Percentiles rank a stretch among this genome's conserved stretches.
Evolutionary conservation across 108 stramenopile genomes (phyloP).

Genomic region (Hondaea fermentalgiana): DNA sequence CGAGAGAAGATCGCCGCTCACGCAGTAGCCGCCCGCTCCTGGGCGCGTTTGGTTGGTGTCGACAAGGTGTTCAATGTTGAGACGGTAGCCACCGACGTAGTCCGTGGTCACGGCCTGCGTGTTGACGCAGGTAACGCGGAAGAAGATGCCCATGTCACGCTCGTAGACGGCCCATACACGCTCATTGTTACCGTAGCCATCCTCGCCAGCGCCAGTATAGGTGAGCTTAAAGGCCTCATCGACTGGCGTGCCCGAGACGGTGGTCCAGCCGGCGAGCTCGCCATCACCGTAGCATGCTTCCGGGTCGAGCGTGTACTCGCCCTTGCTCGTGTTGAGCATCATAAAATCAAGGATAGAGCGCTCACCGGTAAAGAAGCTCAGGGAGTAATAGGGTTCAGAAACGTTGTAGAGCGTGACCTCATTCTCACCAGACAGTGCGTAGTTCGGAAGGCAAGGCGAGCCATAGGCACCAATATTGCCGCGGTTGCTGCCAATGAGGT

Average conservation of each 20-base stretch:
- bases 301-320: not conserved
- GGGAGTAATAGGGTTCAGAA: too few relatives aligned
- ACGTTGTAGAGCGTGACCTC: not conserved
- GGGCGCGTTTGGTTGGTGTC: not conserved
- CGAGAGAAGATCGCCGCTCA: not conserved
- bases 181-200: not conserved
- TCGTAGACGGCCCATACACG: not conserved
- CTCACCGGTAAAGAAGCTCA: not conserved
- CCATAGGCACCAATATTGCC: not conserved
- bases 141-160: not conserved
- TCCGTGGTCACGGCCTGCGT: not conserved
- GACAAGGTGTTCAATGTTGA: not conserved
- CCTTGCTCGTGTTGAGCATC: not conserved
- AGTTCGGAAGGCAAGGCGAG: not conserved
- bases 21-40: not conserved
- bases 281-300: not conserved
- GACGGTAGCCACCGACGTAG: not conserved
- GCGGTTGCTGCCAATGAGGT: not conserved
- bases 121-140: not conserved
- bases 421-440: not conserved
- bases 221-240: not conserved
- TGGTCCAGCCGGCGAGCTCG: not conserved
- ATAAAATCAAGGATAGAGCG: not conserved
- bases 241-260: not conserved
- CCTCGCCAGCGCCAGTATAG: not conserved